Conservation (phyloP, 176 grass and related monocot genomes). For the Ensete glaucum region DNA sequence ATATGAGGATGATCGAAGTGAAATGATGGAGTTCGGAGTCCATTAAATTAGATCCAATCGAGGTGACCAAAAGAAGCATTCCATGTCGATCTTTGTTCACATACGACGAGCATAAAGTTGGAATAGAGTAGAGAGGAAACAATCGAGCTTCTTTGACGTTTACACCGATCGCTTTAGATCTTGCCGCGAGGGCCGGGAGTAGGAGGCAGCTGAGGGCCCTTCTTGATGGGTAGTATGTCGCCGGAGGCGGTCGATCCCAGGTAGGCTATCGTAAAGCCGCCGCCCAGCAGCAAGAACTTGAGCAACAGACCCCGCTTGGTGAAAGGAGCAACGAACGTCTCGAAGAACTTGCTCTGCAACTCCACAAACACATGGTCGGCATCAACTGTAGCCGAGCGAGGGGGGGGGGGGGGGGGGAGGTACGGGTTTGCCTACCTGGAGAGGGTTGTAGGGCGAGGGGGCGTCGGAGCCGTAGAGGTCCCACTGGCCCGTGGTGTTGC, state of each 20-base stretch:
- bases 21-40: too few species aligned
- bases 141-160: constrained; percentile 1
- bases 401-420: background rate
- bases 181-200: constrained; percentile 63
- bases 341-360: constrained; percentile 96
- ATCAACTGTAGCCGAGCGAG: background rate
- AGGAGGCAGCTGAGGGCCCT: constrained; percentile 87
- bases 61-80: too few species aligned
- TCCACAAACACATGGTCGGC: background rate
- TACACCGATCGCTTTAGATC: constrained; percentile 34
- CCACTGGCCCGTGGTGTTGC: constrained; percentile 93
- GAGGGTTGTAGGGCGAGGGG: constrained; percentile 83
- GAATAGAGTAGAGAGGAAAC: background rate
- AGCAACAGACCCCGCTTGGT: constrained; percentile 93
- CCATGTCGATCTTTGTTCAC: too few species aligned
- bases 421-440: constrained; percentile 39
- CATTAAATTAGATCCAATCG: too few species aligned
- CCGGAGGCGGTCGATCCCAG: constrained; percentile 49
- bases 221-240: constrained; percentile 91
- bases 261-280: constrained; percentile 72
- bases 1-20: too few species aligned
- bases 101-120: too few species aligned
- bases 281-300: constrained; percentile 83
- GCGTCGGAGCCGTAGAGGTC: constrained; percentile 89
- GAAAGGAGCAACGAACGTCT: constrained; percentile 90